A percentile compares a stretch with the other conserved stretches of the same genome.
Conservation (phyloP, 1,139 yeast species). For the Meyerozyma athensensis region DNA sequence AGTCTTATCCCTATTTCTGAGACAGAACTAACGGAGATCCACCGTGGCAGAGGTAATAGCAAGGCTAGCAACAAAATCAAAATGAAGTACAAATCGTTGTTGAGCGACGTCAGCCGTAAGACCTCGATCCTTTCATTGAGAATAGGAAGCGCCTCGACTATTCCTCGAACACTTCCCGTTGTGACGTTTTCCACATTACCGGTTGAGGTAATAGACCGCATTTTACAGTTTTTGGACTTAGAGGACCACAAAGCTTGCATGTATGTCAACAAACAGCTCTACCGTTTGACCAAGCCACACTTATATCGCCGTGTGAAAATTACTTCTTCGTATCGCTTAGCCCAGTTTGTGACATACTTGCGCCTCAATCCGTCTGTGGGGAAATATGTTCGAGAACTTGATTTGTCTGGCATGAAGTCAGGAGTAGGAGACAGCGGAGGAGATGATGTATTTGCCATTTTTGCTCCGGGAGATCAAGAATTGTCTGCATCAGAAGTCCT, state of each 20-base stretch:
- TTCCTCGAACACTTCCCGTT: constrained; percentile 7
- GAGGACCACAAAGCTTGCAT: constrained; percentile 34
- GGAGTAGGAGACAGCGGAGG: constrained; percentile 27
- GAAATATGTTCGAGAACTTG: constrained; percentile 47
- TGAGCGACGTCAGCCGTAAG: constrained; percentile 37
- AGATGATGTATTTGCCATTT: constrained; percentile 13
- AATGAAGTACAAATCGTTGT: constrained; percentile 41
- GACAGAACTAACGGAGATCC: constrained; percentile 10
- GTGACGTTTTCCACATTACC: constrained; percentile 26
- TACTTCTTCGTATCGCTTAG: constrained; percentile 68
- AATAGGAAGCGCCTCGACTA: constrained; percentile 5
- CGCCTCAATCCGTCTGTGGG: constrained; percentile 55
- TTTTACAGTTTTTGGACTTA: constrained; percentile 29
- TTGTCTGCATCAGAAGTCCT: constrained; percentile 20
- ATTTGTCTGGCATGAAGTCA: constrained; percentile 50
- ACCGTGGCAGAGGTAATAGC: not conserved
- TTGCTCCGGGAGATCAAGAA: constrained; percentile 8
- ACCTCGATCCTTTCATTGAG: constrained; percentile 17
- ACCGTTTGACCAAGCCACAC: constrained; percentile 47
- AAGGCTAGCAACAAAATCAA: constrained; percentile 17
- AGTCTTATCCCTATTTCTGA: constrained; percentile 15
- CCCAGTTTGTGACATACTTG: constrained; percentile 67
- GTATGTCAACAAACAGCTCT: constrained; percentile 46
- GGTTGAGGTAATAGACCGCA: constrained; percentile 29
- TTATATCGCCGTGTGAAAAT: constrained; percentile 53